Conservation (phyloP, 2,329 filamentous ascomycete species). For the Colletotrichum godetiae region DNA sequence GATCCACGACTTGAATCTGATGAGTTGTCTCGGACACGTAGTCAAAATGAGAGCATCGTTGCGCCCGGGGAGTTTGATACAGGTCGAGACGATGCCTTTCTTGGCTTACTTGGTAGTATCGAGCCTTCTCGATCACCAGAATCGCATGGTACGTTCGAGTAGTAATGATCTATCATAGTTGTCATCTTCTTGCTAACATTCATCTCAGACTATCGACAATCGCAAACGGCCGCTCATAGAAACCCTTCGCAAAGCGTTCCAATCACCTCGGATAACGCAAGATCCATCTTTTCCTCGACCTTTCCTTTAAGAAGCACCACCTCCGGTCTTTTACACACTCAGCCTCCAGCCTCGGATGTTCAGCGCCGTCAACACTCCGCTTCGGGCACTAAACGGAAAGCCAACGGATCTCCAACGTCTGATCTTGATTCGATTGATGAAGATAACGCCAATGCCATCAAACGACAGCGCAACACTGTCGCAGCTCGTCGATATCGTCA, state of each 20-base stretch:
- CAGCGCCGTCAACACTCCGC: background rate
- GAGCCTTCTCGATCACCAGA: background rate
- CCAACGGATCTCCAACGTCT: background rate
- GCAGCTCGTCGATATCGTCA: conserved; percentile 73
- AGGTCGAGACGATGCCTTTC: background rate
- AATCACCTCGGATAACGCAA: too few relatives aligned
- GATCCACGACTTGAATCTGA: background rate
- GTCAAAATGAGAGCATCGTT: too few relatives aligned
- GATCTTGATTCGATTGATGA: background rate
- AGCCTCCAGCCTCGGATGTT: too few relatives aligned
- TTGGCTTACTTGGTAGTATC: background rate
- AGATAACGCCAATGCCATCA: conserved; percentile 41
- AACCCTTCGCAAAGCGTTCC: too few relatives aligned
- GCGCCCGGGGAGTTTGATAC: background rate
- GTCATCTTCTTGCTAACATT: too few relatives aligned
- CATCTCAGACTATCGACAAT: background rate
- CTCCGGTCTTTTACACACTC: background rate
- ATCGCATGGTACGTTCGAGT: background rate
- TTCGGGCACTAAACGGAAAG: background rate
- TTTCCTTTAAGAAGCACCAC: background rate
- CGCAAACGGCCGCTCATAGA: background rate
- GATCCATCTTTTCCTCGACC: too few relatives aligned
- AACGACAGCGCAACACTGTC: conserved; percentile 71
- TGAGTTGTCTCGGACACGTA: background rate
- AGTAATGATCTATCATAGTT: background rate